Evolutionary conservation across 768 basidiomycete genomes (phyloP).

Genomic region (Boletus vermiculosoides): DNA sequence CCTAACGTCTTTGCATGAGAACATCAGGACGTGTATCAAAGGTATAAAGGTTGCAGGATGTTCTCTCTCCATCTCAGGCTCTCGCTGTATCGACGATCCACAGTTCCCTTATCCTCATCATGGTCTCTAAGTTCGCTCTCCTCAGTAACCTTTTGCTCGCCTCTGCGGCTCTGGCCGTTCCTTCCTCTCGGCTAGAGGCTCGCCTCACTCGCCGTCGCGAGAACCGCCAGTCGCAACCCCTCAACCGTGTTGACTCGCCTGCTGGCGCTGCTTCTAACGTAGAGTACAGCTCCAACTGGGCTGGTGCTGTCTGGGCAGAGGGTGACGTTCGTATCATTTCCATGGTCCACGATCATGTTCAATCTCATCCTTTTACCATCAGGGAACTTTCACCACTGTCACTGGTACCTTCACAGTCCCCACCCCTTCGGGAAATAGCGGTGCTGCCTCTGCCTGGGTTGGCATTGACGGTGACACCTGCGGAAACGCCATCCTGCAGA

Average conservation of each 20-base stretch:
- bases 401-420: slow-evolving; percentile 24
- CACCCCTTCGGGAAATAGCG: slow-evolving; percentile 6
- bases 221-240: slow-evolving; percentile 10
- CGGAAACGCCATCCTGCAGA: slow-evolving; percentile 16
- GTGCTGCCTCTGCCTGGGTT: slow-evolving; percentile 23
- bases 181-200: slow-evolving; percentile 13
- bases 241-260: slow-evolving; percentile 1
- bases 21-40: not conserved
- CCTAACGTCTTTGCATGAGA: slow-evolving; percentile 1
- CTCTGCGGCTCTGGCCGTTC: slow-evolving; percentile 14
- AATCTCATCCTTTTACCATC: slow-evolving; percentile 1
- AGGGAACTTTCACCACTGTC: slow-evolving; percentile 22
- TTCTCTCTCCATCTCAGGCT: not conserved
- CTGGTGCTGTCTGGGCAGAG: slow-evolving; percentile 17
- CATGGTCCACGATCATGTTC: not conserved
- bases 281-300: slow-evolving; percentile 18
- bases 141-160: slow-evolving; percentile 20
- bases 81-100: not conserved
- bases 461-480: slow-evolving; percentile 24
- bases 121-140: slow-evolving; percentile 19
- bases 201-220: slow-evolving; percentile 16
- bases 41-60: slow-evolving; percentile 6
- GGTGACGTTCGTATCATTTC: slow-evolving; percentile 5
- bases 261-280: not conserved
- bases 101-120: not conserved